Conservation (phyloP, 2,329 filamentous ascomycete genomes). For the Orbilia blumenaviensis region DNA sequence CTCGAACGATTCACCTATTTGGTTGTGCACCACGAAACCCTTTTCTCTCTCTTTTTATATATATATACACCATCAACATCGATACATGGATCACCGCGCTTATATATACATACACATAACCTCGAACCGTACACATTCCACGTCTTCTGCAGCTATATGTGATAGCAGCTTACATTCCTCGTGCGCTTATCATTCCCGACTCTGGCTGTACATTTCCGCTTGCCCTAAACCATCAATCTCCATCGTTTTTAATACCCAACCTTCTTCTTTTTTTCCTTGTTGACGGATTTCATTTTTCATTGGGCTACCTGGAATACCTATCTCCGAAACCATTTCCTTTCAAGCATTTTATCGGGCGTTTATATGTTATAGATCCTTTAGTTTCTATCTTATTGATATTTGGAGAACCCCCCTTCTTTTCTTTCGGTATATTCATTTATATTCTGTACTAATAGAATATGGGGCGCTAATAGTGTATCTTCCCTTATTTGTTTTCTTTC, state of each 20-base stretch:
- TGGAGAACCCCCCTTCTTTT: not conserved
- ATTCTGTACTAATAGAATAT: conserved; percentile 52
- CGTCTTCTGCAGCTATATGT: not conserved
- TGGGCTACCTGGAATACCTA: conserved; percentile 13
- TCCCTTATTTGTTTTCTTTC: conserved; percentile 1
- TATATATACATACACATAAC: not conserved
- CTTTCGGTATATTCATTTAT: conserved; percentile 26
- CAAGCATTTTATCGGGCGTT: conserved; percentile 39
- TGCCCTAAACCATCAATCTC: not conserved
- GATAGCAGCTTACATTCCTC: conserved; percentile 5
- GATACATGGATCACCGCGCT: not conserved
- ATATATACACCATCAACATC: not conserved
- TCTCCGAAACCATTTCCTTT: conserved; percentile 12
- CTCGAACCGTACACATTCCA: conserved; percentile 18
- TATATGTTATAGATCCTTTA: conserved; percentile 34
- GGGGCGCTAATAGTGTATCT: conserved; percentile 44
- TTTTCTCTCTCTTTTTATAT: not conserved
- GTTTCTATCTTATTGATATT: conserved; percentile 8
- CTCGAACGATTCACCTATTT: conserved; percentile 7
- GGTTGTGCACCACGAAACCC: not conserved
- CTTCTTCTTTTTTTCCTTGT: not conserved
- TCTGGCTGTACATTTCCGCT: not conserved
- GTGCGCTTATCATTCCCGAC: conserved; percentile 10
- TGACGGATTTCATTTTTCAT: not conserved
- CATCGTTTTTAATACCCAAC: not conserved